Evolutionary conservation across 495 filamentous ascomycete genomes (phyloP), one percentile per base, ranked within the genome.

Genomic region (Geopyxis carbonaria): DNA sequence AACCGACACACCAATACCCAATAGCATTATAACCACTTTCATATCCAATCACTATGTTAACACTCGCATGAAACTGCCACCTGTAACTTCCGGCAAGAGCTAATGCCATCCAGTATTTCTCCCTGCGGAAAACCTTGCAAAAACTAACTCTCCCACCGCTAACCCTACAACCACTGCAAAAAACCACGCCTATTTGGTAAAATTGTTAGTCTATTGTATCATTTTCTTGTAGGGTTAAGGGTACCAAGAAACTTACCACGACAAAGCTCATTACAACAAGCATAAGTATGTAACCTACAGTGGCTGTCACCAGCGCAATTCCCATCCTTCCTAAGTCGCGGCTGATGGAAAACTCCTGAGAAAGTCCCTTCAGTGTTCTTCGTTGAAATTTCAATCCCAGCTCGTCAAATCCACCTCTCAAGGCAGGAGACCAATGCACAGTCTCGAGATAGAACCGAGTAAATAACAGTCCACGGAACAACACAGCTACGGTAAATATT

Each of bases 261-360:
- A 50, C 35, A n/a, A 50, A 50, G 2, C 30, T 40, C 47, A 50
- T 50, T 13, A 45, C 45, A 19, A 50, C 34, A 18, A 50, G 20
- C 47, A 50, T 49, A 28, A 50, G 40, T 9, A 6, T 32, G 34
- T 50, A 50, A 9, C 47, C 45, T 4, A 50, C 4, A 16, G 28
- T 28, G 6, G 38, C 40, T 4, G 40, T 41, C 15, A 45, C 21
- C 3, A 49, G 39, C 21, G 25, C 27, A 3, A 50, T 13, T 22
- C 28, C 19, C 7, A 33, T 37, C 7, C 47, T 39, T 11, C 40
- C 40, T 2, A 41, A 30, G 27, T 50, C 47, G 1, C 45, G 24
- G 7, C 19, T 10, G 1, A 39, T 37, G 3, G 32, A 36, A 25
- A 50, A 48, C 16, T 40, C 40, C 31, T 50, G 47, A n/a, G n/a